phyloP scores from a whole-genome alignment of 345 rosid species.

The Dimocarpus longan region DNA sequence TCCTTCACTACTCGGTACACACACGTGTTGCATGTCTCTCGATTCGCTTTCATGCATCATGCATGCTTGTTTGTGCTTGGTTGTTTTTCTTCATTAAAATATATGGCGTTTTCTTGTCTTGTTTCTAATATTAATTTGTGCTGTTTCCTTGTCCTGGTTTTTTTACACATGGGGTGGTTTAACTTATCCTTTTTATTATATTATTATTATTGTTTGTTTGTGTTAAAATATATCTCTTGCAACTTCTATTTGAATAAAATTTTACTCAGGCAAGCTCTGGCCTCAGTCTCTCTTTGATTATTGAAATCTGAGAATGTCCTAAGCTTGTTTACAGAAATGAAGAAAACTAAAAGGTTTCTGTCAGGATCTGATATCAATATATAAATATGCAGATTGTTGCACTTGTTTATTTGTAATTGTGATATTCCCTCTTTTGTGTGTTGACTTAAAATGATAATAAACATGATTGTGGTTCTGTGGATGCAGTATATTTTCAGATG shows the following conservation, averaged over 20 bases:
- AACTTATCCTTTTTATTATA: background rate
- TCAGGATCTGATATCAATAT: slow-evolving; percentile 6
- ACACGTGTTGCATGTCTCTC: background rate
- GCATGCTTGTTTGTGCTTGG: slow-evolving; percentile 1
- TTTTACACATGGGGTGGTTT: background rate
- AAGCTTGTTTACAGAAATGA: background rate
- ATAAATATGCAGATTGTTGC: background rate
- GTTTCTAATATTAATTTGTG: background rate
- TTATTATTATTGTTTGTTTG: background rate
- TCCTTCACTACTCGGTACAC: slow-evolving; percentile 58
- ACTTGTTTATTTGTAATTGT: background rate
- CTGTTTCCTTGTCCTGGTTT: background rate
- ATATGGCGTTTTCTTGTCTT: background rate
- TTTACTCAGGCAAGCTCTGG: background rate
- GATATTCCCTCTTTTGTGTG: background rate
- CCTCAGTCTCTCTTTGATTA: background rate
- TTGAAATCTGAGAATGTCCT: background rate
- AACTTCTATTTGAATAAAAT: background rate
- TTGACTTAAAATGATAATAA: background rate
- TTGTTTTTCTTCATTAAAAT: slow-evolving; percentile 2
- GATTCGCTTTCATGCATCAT: background rate
- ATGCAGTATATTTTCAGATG: slow-evolving; percentile 82
- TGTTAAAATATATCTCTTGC: background rate
- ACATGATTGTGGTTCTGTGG: slow-evolving; percentile 10
- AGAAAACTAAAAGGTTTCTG: background rate